phyloP scores from a whole-genome alignment of 768 basidiomycete species.

The Amanita brunnescens region DNA sequence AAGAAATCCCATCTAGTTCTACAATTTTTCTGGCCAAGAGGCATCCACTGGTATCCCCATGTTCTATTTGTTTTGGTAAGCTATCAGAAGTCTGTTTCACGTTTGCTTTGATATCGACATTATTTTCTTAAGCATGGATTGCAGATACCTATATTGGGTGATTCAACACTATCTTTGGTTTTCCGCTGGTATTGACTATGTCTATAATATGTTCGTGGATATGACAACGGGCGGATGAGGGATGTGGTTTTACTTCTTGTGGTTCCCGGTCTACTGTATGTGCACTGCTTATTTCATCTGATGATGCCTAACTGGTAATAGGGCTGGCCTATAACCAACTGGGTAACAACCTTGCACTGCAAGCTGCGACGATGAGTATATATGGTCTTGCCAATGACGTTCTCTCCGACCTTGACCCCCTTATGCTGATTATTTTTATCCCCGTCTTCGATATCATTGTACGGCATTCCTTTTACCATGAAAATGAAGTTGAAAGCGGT shows the following conservation, averaged over 20 bases:
- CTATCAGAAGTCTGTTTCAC: slow-evolving; percentile 7
- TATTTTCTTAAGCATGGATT: slow-evolving; percentile 40
- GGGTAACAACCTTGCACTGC: slow-evolving; percentile 70
- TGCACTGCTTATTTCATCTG: slow-evolving; percentile 7
- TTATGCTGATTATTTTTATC: slow-evolving; percentile 68
- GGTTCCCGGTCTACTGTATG: slow-evolving; percentile 68
- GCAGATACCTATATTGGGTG: slow-evolving; percentile 68
- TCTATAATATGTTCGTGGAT: slow-evolving; percentile 56
- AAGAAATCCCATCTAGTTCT: slow-evolving; percentile 23
- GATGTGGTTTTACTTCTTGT: slow-evolving; percentile 67
- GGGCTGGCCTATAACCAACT: slow-evolving; percentile 76
- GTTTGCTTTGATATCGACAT: background rate
- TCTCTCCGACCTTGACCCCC: slow-evolving; percentile 68
- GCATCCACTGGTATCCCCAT: slow-evolving; percentile 65
- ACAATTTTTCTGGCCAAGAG: slow-evolving; percentile 49
- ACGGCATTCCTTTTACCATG: slow-evolving; percentile 9
- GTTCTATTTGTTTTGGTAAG: slow-evolving; percentile 65
- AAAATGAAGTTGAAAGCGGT: too few relatives aligned
- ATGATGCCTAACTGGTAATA: slow-evolving; percentile 27
- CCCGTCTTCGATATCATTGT: slow-evolving; percentile 57
- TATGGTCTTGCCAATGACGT: slow-evolving; percentile 71
- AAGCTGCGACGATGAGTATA: slow-evolving; percentile 69
- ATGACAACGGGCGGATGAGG: slow-evolving; percentile 73
- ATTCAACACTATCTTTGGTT: slow-evolving; percentile 44
- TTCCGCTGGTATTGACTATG: background rate